A percentile compares a stretch with the other conserved stretches of the same genome.
phyloP scores from a whole-genome alignment of 1,139 yeast species.

The Nakaseomyces nivariensis region DNA sequence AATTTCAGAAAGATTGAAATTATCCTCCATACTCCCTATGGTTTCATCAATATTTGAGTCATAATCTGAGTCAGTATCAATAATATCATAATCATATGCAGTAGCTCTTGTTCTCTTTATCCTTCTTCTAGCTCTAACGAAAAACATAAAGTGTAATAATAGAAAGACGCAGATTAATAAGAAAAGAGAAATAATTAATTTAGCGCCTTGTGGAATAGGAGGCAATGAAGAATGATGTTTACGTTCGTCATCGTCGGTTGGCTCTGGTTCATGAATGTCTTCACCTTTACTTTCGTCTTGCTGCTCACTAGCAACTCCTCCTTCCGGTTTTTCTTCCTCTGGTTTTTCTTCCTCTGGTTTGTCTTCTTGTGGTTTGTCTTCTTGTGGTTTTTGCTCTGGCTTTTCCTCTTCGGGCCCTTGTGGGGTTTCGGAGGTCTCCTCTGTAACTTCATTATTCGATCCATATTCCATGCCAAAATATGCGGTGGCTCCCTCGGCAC shows the following conservation, averaged over 20 bases:
- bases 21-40: conserved; percentile 6
- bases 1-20: conserved; percentile 14
- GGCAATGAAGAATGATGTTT: conserved; percentile 17
- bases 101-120: conserved; percentile 56
- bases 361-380: background rate
- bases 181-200: conserved; percentile 50
- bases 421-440: background rate
- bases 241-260: conserved; percentile 6
- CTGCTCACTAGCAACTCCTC: too few species aligned
- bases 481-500: background rate
- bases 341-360: background rate
- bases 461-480: background rate
- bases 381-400: background rate
- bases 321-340: background rate
- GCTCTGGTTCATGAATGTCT: background rate
- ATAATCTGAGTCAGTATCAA: conserved; percentile 42
- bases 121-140: conserved; percentile 38
- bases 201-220: conserved; percentile 19
- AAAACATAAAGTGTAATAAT: conserved; percentile 42
- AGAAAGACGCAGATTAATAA: conserved; percentile 50
- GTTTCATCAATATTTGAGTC: conserved; percentile 23
- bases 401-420: background rate
- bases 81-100: conserved; percentile 70
- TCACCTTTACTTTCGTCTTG: background rate
- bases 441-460: background rate